Evolutionary conservation across 2,329 filamentous ascomycete species (phyloP), one percentile per base, ranked within the genome.

Genomic region (Diaporthe citriasiana): DNA sequence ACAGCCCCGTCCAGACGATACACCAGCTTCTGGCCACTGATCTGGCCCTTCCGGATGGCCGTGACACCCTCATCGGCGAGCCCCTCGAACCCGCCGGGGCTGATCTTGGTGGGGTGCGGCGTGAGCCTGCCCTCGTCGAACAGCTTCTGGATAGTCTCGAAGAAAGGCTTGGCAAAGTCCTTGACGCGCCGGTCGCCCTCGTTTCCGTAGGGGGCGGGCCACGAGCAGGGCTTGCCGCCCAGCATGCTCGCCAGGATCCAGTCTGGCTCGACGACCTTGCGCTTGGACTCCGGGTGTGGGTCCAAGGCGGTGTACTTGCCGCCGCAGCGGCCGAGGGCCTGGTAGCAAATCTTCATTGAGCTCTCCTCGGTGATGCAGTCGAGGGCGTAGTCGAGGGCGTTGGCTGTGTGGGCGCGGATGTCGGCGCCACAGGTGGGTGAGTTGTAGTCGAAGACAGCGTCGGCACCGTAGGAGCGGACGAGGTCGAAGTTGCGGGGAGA

Each of bases 391-490:
- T 72, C 73, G 1, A 87, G 80, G 3, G 60, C 73, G 78, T 85
- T 83, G 3, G 78, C 72, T 0, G 85, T 87, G 76, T 83, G 82
- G 2, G 71, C 74, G 0, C 79, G 77, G 72, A 88, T 85, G 17
- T 83, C 79, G 1, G 74, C 76, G 19, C 45, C 78, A 47, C 76
- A 78, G 12, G 73, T 79, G 0, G 77, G 73, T 40, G 77, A 80
- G 8, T 81, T 82, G 77, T 89, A 87, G 76, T 88, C 86, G 59
- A 87, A 87, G 0, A 84, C 83, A 2, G 82, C 77, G 15, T 75
- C 79, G 1, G 86, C 86, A 0, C 88, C 87, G 0, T 89, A 82
- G 17, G 77, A 76, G 76, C 83, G 84, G 22, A 86, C 78, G 66
- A 83, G 82, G 0, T 82, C 83, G n/a, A 85, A 83, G 76, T 89